Evolutionary conservation across 1,284 basidiomycete species (phyloP).

Genomic region (Neolentinus lepideus): DNA sequence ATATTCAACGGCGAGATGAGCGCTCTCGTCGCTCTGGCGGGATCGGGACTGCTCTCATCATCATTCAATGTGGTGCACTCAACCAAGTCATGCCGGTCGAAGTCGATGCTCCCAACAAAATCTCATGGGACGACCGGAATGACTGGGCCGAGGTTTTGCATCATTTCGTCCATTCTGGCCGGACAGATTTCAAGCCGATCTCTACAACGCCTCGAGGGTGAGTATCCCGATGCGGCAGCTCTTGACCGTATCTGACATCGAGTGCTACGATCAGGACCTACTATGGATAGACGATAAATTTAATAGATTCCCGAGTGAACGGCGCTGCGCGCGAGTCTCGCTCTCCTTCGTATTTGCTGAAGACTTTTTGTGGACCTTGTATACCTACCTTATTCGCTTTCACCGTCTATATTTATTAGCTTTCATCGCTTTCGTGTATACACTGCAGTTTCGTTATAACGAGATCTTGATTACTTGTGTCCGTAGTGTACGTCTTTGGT

Average conservation of each 20-base stretch:
- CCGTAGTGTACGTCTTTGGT: neutral
- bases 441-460: neutral
- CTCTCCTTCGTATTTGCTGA: neutral
- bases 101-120: slow-evolving; percentile 65
- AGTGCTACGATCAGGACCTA: neutral
- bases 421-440: neutral
- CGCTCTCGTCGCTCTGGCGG: slow-evolving; percentile 65
- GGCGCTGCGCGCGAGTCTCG: neutral
- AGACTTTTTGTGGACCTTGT: neutral
- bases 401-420: neutral
- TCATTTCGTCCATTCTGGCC: slow-evolving; percentile 65
- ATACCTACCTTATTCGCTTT: neutral
- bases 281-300: neutral
- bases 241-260: neutral
- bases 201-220: slow-evolving; percentile 58
- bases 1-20: slow-evolving; percentile 70
- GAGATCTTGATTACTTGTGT: neutral
- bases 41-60: slow-evolving; percentile 63
- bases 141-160: slow-evolving; percentile 63
- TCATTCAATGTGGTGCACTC: slow-evolving; percentile 66
- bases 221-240: neutral
- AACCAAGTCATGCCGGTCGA: slow-evolving; percentile 80
- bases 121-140: slow-evolving; percentile 63
- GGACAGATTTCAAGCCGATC: slow-evolving; percentile 72
- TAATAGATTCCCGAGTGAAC: neutral